Percentiles rank a stretch among this genome's conserved stretches.
These are phyloP conservation scores for Alternaria triticina DNA, from an alignment of 2,329 filamentous ascomycete species.

Conservation along the genomic window DNA sequence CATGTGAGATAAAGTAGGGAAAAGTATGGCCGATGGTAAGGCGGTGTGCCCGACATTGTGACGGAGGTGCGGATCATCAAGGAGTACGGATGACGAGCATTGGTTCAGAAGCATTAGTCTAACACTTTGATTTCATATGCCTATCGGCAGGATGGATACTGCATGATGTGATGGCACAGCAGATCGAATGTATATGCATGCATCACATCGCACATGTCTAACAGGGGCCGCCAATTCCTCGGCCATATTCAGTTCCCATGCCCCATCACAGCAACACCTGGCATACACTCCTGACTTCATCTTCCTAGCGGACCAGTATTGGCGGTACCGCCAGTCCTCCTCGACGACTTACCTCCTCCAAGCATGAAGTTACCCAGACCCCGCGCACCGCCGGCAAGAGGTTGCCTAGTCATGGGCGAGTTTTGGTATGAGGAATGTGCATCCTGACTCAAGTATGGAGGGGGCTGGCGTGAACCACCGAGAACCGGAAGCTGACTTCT, in stretches of 20 bases:
- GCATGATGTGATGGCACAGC: not conserved
- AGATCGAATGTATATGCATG: not conserved
- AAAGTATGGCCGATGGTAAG: not conserved
- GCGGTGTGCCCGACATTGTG: not conserved
- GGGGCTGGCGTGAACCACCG: conserved; percentile 33
- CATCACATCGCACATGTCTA: too few species aligned
- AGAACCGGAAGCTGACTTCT: conserved; percentile 39
- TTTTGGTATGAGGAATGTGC: conserved; percentile 31
- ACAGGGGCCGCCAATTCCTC: not conserved
- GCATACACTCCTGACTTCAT: not conserved
- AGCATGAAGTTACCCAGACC: conserved; percentile 37
- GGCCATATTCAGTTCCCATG: not conserved
- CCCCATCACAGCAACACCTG: not conserved
- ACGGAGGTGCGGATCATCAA: too few species aligned
- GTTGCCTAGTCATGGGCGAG: conserved; percentile 42
- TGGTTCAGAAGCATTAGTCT: too few species aligned
- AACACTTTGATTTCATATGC: not conserved
- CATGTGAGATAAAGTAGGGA: fast-evolving
- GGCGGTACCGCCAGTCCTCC: conserved; percentile 19
- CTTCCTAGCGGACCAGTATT: conserved; percentile 19
- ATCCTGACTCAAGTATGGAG: conserved; percentile 24
- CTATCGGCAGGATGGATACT: not conserved
- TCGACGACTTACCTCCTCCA: conserved; percentile 37
- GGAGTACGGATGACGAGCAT: too few species aligned
- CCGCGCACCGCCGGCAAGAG: conserved; percentile 31